phyloP scores from a whole-genome alignment of 768 basidiomycete genomes.

The Rhodotorula graminis region DNA sequence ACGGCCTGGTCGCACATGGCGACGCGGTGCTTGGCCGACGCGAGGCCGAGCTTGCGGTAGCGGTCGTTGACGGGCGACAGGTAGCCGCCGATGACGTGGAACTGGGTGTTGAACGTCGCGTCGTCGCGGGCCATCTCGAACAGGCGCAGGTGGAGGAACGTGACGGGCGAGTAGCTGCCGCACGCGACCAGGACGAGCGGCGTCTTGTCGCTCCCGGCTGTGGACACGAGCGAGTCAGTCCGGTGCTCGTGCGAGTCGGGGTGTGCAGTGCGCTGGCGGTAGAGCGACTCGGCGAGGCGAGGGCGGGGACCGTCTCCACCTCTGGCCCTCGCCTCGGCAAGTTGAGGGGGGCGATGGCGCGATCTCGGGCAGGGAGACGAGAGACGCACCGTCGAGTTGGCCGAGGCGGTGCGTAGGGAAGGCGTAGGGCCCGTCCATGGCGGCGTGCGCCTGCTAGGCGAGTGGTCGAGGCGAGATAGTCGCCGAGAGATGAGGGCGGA shows the following conservation, averaged over 20 bases:
- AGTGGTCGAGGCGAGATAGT: neutral
- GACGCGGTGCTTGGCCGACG: constrained; percentile 80
- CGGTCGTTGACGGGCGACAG: constrained; percentile 90
- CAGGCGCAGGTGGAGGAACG: constrained; percentile 61
- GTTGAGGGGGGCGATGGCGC: constrained; percentile 4
- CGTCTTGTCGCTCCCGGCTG: constrained; percentile 47
- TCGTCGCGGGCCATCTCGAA: constrained; percentile 99
- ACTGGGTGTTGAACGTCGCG: constrained; percentile 81
- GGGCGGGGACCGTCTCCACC: no score
- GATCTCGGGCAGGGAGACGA: neutral
- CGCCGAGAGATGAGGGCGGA: neutral
- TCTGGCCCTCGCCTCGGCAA: neutral
- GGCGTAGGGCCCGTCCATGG: constrained; percentile 45
- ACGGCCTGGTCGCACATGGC: constrained; percentile 66
- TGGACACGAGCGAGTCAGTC: neutral
- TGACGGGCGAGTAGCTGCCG: constrained; percentile 51
- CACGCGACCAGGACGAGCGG: constrained; percentile 95
- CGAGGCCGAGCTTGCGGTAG: constrained; percentile 94
- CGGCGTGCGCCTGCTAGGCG: no score
- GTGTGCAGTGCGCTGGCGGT: no score
- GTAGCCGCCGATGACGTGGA: constrained; percentile 91
- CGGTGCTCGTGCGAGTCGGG: no score
- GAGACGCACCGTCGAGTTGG: constrained; percentile 46
- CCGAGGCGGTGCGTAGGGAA: constrained; percentile 48
- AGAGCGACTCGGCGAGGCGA: no score